Conservation (phyloP, 306 rosid species). For the Quercus gilva region DNA sequence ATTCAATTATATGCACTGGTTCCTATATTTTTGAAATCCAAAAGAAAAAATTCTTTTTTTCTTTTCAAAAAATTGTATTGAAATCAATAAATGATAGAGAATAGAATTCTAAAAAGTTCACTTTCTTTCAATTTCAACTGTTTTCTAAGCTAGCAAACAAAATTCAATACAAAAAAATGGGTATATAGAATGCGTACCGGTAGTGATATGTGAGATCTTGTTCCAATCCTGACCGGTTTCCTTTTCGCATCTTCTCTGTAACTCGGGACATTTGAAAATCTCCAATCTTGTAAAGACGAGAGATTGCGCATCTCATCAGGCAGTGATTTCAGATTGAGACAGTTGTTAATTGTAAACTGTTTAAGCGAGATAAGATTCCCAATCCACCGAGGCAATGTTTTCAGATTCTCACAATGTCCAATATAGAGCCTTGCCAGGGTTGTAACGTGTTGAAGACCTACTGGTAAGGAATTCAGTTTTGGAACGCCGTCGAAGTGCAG, state of each 20-base stretch:
- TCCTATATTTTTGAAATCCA: no score
- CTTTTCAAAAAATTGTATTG: no score
- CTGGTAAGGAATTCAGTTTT: background rate
- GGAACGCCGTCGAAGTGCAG: fast-evolving
- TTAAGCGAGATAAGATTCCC: background rate
- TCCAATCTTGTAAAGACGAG: background rate
- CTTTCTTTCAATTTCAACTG: no score
- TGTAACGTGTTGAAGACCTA: background rate
- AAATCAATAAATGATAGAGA: no score
- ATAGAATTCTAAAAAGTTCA: no score
- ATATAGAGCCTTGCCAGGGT: fast-evolving
- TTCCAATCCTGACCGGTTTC: background rate
- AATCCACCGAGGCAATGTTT: background rate
- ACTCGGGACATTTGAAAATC: background rate
- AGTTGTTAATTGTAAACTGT: fast-evolving
- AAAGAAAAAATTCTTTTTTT: no score
- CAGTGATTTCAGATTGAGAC: background rate
- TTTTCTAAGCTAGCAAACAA: no score
- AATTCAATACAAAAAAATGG: no score
- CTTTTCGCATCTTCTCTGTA: background rate
- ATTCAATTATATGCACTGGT: no score
- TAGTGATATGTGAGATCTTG: background rate
- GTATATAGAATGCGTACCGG: no score
- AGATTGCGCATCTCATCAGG: background rate
- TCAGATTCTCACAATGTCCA: fast-evolving